Conservation (phyloP, 179 eudicot genomes). For the Beta corolliflora region DNA sequence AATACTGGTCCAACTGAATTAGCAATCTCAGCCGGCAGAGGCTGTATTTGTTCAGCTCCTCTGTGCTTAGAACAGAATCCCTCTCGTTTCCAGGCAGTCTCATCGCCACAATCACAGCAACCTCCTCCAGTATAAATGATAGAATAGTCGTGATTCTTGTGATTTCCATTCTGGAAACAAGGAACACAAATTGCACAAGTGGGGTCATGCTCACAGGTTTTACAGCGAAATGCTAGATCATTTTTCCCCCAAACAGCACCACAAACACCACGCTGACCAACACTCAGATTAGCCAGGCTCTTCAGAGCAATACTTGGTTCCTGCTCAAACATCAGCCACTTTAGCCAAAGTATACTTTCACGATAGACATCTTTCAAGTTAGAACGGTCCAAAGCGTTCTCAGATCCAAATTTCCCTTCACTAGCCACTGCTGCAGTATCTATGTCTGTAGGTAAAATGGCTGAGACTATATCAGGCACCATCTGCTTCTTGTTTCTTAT, state of each 20-base stretch:
- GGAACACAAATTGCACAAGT: conserved; percentile 98
- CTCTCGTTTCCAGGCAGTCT: conserved; percentile 96
- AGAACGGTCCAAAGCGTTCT: conserved; percentile 25
- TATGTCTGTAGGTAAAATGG: conserved; percentile 67
- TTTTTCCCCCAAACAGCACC: conserved; percentile 96
- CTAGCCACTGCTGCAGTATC: conserved; percentile 48
- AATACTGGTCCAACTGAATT: conserved; percentile 73
- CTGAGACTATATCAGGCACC: conserved; percentile 49
- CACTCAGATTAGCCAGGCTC: conserved; percentile 51
- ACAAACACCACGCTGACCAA: conserved; percentile 87
- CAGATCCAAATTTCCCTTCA: conserved; percentile 36
- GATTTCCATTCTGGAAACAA: conserved; percentile 94
- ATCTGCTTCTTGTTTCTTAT: conserved; percentile 46
- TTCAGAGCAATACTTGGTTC: conserved; percentile 63
- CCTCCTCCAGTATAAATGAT: conserved; percentile 94
- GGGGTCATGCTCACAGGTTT: conserved; percentile 97
- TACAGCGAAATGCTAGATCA: conserved; percentile 92
- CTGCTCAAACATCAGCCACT: conserved; percentile 96
- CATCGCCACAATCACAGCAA: conserved; percentile 99
- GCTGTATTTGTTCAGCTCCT: conserved; percentile 91
- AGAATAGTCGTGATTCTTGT: conserved; percentile 90
- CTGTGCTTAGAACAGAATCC: conserved; percentile 97
- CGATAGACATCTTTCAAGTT: conserved; percentile 46
- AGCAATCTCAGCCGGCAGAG: conserved; percentile 68
- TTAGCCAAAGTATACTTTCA: conserved; percentile 84